These are phyloP conservation scores for Hibiscus trionum DNA, from an alignment of 345 rosid species.

Conservation along the genomic window DNA sequence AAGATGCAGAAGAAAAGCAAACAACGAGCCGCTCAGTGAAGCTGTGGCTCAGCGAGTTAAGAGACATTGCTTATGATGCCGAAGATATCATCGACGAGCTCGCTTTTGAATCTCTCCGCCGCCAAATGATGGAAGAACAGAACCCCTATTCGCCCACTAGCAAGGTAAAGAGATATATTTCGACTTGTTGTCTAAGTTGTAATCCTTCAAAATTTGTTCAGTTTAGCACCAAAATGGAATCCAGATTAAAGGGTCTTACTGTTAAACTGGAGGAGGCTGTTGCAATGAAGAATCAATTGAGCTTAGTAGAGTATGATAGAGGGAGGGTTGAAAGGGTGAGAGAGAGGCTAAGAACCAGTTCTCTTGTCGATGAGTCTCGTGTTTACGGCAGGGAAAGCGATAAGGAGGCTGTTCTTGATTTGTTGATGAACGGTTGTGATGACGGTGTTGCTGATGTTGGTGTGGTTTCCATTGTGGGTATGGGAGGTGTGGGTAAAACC, in stretches of 20 bases:
- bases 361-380: slow-evolving; percentile 6
- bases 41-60: slow-evolving; percentile 14
- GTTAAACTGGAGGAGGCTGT: slow-evolving; percentile 3
- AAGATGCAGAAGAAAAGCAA: slow-evolving; percentile 25
- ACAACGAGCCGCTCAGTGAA: neutral
- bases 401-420: slow-evolving; percentile 4
- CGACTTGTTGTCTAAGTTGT: neutral
- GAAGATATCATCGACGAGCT: slow-evolving; percentile 32
- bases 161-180: neutral
- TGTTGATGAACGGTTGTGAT: slow-evolving; percentile 7
- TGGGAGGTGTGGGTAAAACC: slow-evolving; percentile 23
- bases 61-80: slow-evolving; percentile 18
- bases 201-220: neutral
- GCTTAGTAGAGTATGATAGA: neutral
- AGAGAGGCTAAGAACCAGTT: neutral
- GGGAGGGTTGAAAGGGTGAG: neutral
- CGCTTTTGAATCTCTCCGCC: neutral
- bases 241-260: neutral
- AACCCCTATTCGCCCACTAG: neutral
- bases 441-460: neutral
- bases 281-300: neutral
- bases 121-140: neutral
- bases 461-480: slow-evolving; percentile 23
- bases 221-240: neutral
- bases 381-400: slow-evolving; percentile 27